Evolutionary conservation across 352 stramenopile genomes (phyloP), one percentile per base, ranked within the genome.

Genomic region (Phytophthora parvispora): DNA sequence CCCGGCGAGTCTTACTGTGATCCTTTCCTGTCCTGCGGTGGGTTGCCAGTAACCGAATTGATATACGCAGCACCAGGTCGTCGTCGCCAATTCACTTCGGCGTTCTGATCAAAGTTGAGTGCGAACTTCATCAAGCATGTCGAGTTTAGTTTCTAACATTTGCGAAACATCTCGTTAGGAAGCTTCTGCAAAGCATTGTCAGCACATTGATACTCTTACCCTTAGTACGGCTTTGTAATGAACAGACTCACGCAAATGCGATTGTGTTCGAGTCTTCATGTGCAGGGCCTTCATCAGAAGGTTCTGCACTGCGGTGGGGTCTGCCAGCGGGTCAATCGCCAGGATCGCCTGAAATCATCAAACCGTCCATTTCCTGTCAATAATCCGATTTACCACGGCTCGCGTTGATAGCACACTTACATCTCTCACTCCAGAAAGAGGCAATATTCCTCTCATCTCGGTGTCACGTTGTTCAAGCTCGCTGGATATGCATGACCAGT

Each of bases 111-210:
- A 52, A 84, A 94, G 50, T 94, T 94, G 36, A 92, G 73, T 13
- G 80, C 77, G 64, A 92, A 91, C 74, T 94, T 94, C 80, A 94
- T 89, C 36, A 94, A 64, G 8, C 82, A 83, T 24, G 67, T 71
- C 6, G 75, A 75, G 68, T 93, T 94, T 73, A 94, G 84, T 78
- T 79, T 82, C 86, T 94, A 47, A 7, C 7, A 64, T 40, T 48
- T 36, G 22, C 16, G 12, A 53, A 22, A 47, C 15, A 13, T 55
- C 6, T 45, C 38, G 29, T 34, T 43, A 42, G 36, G 13, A 18
- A 5, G 15, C 22, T 31, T 18, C 7, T 25, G 12, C 6, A 34
- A 12, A 29, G 8, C 10, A 10, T 1, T 61, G 22, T 16, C 12
- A 22, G 4, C 15, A 3, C 8, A 48, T 24, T 31, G 22, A 7